Base-by-base conservation (phyloP, 371 early-diverging fungal genomes). In the Chytridiales sp. region DNA sequence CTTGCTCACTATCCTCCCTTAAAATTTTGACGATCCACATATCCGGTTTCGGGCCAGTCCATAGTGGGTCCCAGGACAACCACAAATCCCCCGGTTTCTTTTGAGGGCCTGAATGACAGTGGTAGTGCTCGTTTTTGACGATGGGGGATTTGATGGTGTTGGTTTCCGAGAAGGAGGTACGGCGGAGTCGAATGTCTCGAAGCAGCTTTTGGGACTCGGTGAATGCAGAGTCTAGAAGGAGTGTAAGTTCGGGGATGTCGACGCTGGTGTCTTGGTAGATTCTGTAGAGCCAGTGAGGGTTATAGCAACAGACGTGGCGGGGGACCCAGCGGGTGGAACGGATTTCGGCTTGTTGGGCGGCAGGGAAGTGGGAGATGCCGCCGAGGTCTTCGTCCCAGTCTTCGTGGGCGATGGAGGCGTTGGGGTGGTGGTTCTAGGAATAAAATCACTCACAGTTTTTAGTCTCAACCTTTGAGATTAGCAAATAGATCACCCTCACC, bases 261-360 rank as follows among this genome's bases (percentile, higher is more conserved):
- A 74, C 75, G 34, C 15, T 48, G 4, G 80, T 80, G 64, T 80
- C 80, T 63, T 78, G 79, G 53, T 80, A 80, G 39, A 80, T 80
- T 30, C 80, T 61, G 59, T 77, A 80, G 11, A 80, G 66, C 78
- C 78, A 80, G 55, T 64, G 75, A 1, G 78, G 74, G 42, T 64
- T 62, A n/a, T 59, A 53, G 62, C 80, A 78, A 60, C 80, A 78
- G 11, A 52, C 47, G 64, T 80, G 80, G 11, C 41, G 24, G 3
- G 78, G 76, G 11, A 78, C 76, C 5, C 60, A 61, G 5, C 13
- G n/a, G 19, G 72, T 77, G 13, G 39, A 35, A 11, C 21, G 1
- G 42, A 80, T 62, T 22, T 64, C 47, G 13, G 64, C 54, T 32
- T 69, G 76, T 50, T 71, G 68, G 26, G 69, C 66, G 1, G 13